These are phyloP conservation scores for Moesziomyces globuligerus DNA, from an alignment of 1,284 basidiomycete species.

Conservation along the genomic window DNA sequence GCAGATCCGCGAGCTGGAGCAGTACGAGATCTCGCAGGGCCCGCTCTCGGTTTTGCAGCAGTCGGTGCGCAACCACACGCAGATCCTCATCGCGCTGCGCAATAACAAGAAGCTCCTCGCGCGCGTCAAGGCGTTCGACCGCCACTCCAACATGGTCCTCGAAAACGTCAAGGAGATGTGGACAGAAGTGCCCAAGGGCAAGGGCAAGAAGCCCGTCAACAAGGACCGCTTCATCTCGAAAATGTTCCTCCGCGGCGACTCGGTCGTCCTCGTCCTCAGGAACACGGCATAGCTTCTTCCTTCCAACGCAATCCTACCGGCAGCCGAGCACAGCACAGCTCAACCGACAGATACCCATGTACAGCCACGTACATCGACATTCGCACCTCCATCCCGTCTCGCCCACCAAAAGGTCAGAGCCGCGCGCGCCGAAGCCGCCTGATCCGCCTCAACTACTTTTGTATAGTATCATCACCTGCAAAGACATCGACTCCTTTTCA, in stretches of 20 bases:
- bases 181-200: conserved; percentile 97
- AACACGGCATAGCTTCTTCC: conserved; percentile 36
- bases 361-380: too few species aligned
- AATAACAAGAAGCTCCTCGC: conserved; percentile 99
- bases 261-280: conserved; percentile 61
- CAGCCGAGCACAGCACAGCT: neutral
- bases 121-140: conserved; percentile 97
- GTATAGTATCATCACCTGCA: too few species aligned
- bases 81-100: conserved; percentile 94
- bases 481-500: too few species aligned
- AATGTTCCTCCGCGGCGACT: conserved; percentile 75
- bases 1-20: conserved; percentile 90
- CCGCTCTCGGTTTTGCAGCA: conserved; percentile 97
- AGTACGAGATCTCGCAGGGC: conserved; percentile 71
- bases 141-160: conserved; percentile 93
- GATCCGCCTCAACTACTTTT: too few species aligned
- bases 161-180: conserved; percentile 79
- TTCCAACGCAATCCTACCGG: too few species aligned
- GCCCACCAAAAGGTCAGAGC: too few species aligned
- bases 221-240: conserved; percentile 94
- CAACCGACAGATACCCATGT: neutral
- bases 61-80: conserved; percentile 95
- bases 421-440: too few species aligned
- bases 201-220: conserved; percentile 98
- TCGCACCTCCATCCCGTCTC: too few species aligned